Evolutionary conservation across 305 asterid genomes (phyloP), one percentile per base, ranked within the genome.

Genomic region (Lippia alba): DNA sequence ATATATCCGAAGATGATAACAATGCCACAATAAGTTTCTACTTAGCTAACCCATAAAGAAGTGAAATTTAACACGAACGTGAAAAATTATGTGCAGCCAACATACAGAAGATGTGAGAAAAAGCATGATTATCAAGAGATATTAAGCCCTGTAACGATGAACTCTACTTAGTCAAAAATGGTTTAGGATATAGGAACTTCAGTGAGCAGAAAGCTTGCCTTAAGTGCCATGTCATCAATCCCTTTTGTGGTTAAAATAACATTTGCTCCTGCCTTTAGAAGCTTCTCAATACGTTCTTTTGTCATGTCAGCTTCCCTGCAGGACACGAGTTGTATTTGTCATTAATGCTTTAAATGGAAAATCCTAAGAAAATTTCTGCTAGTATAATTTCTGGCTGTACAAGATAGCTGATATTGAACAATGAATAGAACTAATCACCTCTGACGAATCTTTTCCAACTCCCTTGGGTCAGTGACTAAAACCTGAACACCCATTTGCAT

Each of bases 401-500:
- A 44, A 20, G 46, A n/a, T 61, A 20, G 64, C 41, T 4, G 34
- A 61, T 20, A 58, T 15, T 24, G 53, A 51, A 56, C 34, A 45
- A 17, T 36, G 15, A 60, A 66, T 33, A 16, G 40, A 50, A 44
- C 6, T 18, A 60, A 68, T 78, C 79, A 92, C 99, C 99, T 89
- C 82, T 94, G 98, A 40, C 97, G 98, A 76, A 94, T 94, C 87
- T 89, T 94, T 72, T 94, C 99, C 82, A 94, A 85, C 87, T 94
- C 98, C 80, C 97, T 76, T 40, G 98, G 99, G 74, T 94, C 99
- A 69, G 84, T 85, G 76, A 94, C 98, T 45, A 94, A 82, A 72
- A 94, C 98, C 81, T 94, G 99, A 73, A 94, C 83, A 11, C 99
- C 98, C 96, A 92, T 84, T 85, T 90, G 99, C 99, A 94, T 92